Conservation (phyloP, 306 rosid genomes). For the Medicago lupulina region DNA sequence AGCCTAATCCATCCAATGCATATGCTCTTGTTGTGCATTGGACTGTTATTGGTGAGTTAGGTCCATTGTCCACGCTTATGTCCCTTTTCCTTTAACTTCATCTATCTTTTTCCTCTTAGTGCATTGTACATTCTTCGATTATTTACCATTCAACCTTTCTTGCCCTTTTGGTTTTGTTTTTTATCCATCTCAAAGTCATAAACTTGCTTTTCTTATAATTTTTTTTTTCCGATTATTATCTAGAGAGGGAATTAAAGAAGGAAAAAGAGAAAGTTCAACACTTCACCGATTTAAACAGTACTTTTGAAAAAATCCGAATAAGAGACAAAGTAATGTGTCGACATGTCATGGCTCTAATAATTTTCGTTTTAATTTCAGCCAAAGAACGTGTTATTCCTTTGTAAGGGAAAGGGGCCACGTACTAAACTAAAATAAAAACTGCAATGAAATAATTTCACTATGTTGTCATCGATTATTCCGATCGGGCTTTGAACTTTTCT, state of each 20-base stretch:
- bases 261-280: background rate
- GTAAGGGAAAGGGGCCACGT: background rate
- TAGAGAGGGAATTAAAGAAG: background rate
- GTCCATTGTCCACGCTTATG: conserved; percentile 39
- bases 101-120: conserved; percentile 12
- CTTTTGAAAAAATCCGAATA: background rate
- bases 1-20: conserved; percentile 23
- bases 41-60: conserved; percentile 33
- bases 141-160: conserved; percentile 8
- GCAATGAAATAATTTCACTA: background rate
- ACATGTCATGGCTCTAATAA: conserved; percentile 15
- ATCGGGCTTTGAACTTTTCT: background rate
- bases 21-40: conserved; percentile 4
- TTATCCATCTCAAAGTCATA: conserved; percentile 30
- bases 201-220: background rate
- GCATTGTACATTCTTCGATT: conserved; percentile 27
- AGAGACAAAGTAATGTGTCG: conserved; percentile 22
- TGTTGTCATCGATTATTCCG: background rate
- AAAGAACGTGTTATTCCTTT: conserved; percentile 26
- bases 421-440: background rate
- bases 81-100: conserved; percentile 9
- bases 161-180: background rate
- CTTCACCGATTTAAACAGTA: conserved; percentile 3
- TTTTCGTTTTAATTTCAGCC: background rate
- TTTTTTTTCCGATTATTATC: background rate